phyloP scores from a whole-genome alignment of 2,329 filamentous ascomycete genomes.

The Xylaria sp. region DNA sequence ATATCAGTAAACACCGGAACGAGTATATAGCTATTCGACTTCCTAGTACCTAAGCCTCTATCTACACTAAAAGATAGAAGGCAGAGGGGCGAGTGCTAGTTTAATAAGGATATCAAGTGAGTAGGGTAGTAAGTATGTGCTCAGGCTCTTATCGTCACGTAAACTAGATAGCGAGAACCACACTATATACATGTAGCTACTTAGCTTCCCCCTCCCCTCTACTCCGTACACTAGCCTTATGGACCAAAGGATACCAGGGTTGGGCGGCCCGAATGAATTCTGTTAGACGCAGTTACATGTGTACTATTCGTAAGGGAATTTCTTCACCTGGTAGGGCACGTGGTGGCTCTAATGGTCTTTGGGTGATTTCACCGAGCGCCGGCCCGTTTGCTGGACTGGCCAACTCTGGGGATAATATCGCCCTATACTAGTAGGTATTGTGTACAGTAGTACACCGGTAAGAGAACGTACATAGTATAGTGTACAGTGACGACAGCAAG shows the following conservation, averaged over 20 bases:
- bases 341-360: conserved; percentile 28
- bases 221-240: conserved; percentile 25
- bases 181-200: neutral
- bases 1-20: neutral
- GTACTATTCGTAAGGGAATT: conserved; percentile 2
- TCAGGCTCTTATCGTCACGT: conserved; percentile 24
- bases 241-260: conserved; percentile 28
- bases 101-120: conserved; percentile 2
- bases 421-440: neutral
- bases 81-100: neutral
- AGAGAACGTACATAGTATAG: neutral
- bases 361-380: conserved; percentile 36
- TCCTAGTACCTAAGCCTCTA: neutral
- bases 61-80: too few relatives aligned
- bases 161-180: conserved; percentile 1
- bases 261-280: conserved; percentile 33
- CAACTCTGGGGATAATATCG: conserved; percentile 8
- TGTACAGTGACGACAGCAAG: too few relatives aligned
- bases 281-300: neutral
- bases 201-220: conserved; percentile 13
- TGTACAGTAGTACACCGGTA: neutral
- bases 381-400: conserved; percentile 31
- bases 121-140: conserved; percentile 6
- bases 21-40: neutral
- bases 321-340: conserved; percentile 27